Evolutionary conservation across 2,329 filamentous ascomycete species (phyloP).

Genomic region (Parastagonospora nodorum): DNA sequence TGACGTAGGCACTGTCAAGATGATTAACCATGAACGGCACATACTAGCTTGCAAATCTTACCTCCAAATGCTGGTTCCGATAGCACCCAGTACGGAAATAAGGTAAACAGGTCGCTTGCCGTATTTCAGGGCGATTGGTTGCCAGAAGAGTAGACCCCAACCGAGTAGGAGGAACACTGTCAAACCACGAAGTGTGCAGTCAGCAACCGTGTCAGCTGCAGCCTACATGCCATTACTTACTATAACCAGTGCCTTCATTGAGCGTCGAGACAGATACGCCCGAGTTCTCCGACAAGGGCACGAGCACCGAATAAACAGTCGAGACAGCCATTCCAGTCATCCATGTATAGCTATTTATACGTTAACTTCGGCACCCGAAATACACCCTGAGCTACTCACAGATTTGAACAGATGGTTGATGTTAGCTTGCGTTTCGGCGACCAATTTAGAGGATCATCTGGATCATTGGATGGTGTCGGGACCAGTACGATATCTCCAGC

Average conservation of each 20-base stretch:
- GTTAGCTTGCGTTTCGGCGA: constrained; percentile 31
- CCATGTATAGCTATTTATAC: constrained; percentile 55
- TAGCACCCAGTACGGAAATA: constrained; percentile 47
- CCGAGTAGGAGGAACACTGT: constrained; percentile 56
- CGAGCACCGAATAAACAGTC: constrained; percentile 57
- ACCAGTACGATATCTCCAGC: constrained; percentile 50
- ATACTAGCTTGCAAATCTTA: constrained; percentile 11
- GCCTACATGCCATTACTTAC: too few species aligned
- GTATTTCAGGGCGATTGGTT: constrained; percentile 58
- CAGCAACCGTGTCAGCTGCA: too few species aligned
- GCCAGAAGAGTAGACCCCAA: constrained; percentile 59
- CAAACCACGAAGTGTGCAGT: too few species aligned
- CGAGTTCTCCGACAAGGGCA: constrained; percentile 54
- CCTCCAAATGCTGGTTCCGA: constrained; percentile 51
- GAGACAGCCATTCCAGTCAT: constrained; percentile 56
- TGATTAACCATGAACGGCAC: background rate
- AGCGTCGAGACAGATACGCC: constrained; percentile 52
- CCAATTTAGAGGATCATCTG: constrained; percentile 46
- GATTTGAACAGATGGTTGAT: constrained; percentile 28
- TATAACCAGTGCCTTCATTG: constrained; percentile 57
- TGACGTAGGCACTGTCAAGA: constrained; percentile 50
- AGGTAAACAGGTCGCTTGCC: constrained; percentile 58
- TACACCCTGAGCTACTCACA: constrained; percentile 10
- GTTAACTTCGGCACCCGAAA: constrained; percentile 2
- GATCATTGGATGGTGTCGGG: constrained; percentile 42